Evolutionary conservation across 495 filamentous ascomycete species (phyloP).

Genomic region (Penicillium chermesinum): DNA sequence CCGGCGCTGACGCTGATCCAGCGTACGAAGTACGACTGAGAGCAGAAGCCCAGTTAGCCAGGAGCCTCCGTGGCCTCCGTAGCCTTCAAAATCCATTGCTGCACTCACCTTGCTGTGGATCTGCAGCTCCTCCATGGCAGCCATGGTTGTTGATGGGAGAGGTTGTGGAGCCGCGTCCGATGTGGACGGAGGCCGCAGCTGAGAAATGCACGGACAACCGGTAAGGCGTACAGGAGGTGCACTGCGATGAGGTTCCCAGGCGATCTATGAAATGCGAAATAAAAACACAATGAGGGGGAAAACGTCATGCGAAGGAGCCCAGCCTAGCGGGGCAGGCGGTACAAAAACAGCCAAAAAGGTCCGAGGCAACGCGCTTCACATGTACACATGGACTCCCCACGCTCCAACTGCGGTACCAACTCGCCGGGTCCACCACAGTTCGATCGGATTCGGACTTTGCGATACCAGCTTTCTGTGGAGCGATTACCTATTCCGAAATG

Average conservation of each 20-base stretch:
- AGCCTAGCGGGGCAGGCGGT: slow-evolving; percentile 5
- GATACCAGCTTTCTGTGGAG: no score
- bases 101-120: slow-evolving; percentile 90
- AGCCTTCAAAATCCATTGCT: background rate
- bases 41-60: background rate
- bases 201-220: slow-evolving; percentile 13
- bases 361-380: slow-evolving; percentile 19
- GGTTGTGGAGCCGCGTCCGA: slow-evolving; percentile 7
- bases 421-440: background rate
- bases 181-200: slow-evolving; percentile 20
- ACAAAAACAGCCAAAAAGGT: slow-evolving; percentile 4
- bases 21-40: slow-evolving; percentile 90
- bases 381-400: background rate
- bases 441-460: background rate
- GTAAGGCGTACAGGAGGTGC: background rate
- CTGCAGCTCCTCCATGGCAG: slow-evolving; percentile 94
- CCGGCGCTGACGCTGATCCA: slow-evolving; percentile 88
- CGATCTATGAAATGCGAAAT: background rate
- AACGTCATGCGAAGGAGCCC: background rate
- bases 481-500: background rate
- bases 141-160: slow-evolving; percentile 51
- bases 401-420: background rate
- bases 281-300: background rate
- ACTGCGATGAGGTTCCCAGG: no score
- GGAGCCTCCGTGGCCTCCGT: no score